phyloP scores from a whole-genome alignment of 2,329 filamentous ascomycete species.

The Alternaria solani region DNA sequence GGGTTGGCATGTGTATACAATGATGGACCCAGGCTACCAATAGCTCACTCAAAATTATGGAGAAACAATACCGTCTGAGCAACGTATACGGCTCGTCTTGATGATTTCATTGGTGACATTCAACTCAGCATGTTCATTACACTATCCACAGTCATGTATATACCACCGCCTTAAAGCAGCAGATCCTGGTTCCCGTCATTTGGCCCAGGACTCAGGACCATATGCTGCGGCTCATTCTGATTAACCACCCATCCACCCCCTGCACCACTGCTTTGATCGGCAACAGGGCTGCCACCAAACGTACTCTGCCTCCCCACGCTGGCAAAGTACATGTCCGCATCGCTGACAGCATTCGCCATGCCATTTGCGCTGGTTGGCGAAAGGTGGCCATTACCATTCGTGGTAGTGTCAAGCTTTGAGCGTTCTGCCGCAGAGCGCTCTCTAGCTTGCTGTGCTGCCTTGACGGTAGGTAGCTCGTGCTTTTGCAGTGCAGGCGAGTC shows the following conservation, averaged over 20 bases:
- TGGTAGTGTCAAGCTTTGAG: conserved; percentile 36
- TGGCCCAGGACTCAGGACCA: conserved; percentile 39
- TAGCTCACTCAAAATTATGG: background rate
- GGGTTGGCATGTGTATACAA: background rate
- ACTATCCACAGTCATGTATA: background rate
- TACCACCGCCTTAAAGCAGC: conserved; percentile 26
- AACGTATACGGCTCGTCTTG: background rate
- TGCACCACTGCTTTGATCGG: conserved; percentile 31
- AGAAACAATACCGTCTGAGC: background rate
- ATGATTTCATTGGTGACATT: background rate
- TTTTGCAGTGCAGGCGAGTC: conserved; percentile 88
- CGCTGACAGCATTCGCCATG: conserved; percentile 76
- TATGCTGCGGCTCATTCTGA: conserved; percentile 44
- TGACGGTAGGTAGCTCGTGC: conserved; percentile 67
- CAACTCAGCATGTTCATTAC: conserved; percentile 4
- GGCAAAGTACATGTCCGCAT: conserved; percentile 90
- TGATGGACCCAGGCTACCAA: background rate
- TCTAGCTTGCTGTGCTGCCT: conserved; percentile 52
- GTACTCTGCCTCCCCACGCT: conserved; percentile 56
- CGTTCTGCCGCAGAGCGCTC: conserved; percentile 45
- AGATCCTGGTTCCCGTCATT: conserved; percentile 44
- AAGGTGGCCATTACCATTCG: conserved; percentile 36
- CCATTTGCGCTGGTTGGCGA: conserved; percentile 51
- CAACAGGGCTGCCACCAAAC: conserved; percentile 47
- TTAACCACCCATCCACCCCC: conserved; percentile 50